Evolutionary conservation across 1,284 basidiomycete genomes (phyloP).

Genomic region (Cryptococcus sp.): DNA sequence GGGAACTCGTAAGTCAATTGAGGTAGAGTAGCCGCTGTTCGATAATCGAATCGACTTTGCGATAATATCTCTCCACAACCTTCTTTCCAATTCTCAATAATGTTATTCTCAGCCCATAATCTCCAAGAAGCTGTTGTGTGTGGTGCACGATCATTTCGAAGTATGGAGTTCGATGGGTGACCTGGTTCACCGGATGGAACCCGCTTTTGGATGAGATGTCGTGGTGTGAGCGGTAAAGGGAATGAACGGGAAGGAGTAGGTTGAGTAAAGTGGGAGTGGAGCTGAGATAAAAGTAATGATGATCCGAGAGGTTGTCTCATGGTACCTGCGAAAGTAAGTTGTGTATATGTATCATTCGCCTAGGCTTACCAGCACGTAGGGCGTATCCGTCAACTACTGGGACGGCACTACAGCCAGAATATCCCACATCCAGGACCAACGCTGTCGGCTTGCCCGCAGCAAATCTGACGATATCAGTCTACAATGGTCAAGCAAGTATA

Average conservation of each 20-base stretch:
- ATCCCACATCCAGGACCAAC: constrained; percentile 88
- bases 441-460: constrained; percentile 95
- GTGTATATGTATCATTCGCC: background rate
- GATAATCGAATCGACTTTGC: constrained; percentile 32
- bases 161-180: constrained; percentile 61
- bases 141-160: constrained; percentile 69
- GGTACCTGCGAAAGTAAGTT: constrained; percentile 27
- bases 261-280: constrained; percentile 35
- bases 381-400: constrained; percentile 98
- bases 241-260: constrained; percentile 28
- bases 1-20: constrained; percentile 79
- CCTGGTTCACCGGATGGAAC: constrained; percentile 58
- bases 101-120: constrained; percentile 72
- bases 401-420: constrained; percentile 80
- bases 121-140: constrained; percentile 75
- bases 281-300: constrained; percentile 42
- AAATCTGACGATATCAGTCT: constrained; percentile 58
- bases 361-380: constrained; percentile 72
- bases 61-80: constrained; percentile 68
- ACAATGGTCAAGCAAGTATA: background rate
- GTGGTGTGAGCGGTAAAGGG: constrained; percentile 53
- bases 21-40: constrained; percentile 31
- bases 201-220: constrained; percentile 77
- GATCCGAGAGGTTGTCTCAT: constrained; percentile 47
- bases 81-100: constrained; percentile 93